phyloP scores from a whole-genome alignment of 257 asterid genomes.

The Nicotiana obtusifolia region DNA sequence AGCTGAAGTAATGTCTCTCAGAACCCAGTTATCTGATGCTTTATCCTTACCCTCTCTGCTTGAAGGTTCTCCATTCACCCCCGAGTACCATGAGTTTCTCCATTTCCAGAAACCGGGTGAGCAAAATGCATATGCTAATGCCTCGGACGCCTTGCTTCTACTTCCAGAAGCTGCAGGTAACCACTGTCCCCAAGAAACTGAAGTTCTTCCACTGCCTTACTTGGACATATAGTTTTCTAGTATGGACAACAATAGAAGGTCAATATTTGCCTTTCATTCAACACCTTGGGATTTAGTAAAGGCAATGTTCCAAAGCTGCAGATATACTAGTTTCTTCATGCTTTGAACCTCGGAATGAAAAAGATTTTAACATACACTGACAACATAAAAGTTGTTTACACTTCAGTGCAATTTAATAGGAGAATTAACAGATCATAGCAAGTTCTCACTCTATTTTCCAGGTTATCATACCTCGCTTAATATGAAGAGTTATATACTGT shows the following conservation, averaged over 20 bases:
- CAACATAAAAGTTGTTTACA: not conserved
- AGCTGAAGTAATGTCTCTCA: constrained; percentile 27
- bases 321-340: not conserved
- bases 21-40: constrained; percentile 28
- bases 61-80: not conserved
- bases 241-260: not conserved
- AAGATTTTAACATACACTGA: not conserved
- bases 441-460: not conserved
- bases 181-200: not conserved
- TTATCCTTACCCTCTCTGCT: not conserved
- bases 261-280: not conserved
- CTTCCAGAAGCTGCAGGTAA: not conserved
- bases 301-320: not conserved
- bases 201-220: not conserved
- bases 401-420: not conserved
- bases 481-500: too few relatives aligned
- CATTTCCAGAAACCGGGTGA: not conserved
- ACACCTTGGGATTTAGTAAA: not conserved
- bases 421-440: too few relatives aligned
- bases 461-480: too few relatives aligned
- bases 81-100: not conserved
- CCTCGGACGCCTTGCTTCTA: not conserved
- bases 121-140: not conserved
- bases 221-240: not conserved
- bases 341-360: not conserved